These are phyloP conservation scores for Aspergillus novofumigatus DNA, from an alignment of 2,329 filamentous ascomycete genomes.

Conservation along the genomic window DNA sequence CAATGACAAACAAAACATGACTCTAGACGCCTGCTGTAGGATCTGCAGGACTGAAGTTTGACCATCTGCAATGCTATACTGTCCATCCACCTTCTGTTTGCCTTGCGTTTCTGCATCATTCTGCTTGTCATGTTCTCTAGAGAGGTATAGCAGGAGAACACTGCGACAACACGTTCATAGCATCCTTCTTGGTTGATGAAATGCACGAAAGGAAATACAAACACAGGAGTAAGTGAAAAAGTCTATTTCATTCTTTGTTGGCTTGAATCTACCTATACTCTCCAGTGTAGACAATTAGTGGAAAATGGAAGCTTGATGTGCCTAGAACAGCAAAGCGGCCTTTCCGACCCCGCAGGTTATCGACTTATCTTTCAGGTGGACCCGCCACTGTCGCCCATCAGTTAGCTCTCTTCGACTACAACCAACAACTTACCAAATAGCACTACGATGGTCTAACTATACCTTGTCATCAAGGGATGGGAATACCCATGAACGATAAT, in stretches of 20 bases:
- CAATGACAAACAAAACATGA: neutral
- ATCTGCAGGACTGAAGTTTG: neutral
- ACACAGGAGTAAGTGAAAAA: neutral
- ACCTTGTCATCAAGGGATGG: conserved; percentile 39
- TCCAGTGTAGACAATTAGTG: neutral
- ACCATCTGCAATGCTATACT: neutral
- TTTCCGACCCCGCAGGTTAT: neutral
- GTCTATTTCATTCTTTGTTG: neutral
- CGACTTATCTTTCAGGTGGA: neutral
- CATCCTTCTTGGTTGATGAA: neutral
- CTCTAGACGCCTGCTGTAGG: neutral
- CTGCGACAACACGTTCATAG: neutral
- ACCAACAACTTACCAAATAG: neutral
- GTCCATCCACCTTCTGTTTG: neutral
- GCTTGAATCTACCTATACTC: neutral
- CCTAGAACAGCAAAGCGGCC: neutral
- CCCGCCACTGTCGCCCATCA: neutral
- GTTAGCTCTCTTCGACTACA: neutral
- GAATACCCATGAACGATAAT: conserved; percentile 58
- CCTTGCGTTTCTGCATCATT: neutral
- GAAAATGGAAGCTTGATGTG: conserved; percentile 2
- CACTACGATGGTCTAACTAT: neutral
- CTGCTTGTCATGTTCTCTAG: neutral
- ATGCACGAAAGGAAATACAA: neutral
- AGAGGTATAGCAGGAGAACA: neutral